Evolutionary conservation across 2,329 filamentous ascomycete genomes (phyloP).

Genomic region (Pseudonectria buxi): DNA sequence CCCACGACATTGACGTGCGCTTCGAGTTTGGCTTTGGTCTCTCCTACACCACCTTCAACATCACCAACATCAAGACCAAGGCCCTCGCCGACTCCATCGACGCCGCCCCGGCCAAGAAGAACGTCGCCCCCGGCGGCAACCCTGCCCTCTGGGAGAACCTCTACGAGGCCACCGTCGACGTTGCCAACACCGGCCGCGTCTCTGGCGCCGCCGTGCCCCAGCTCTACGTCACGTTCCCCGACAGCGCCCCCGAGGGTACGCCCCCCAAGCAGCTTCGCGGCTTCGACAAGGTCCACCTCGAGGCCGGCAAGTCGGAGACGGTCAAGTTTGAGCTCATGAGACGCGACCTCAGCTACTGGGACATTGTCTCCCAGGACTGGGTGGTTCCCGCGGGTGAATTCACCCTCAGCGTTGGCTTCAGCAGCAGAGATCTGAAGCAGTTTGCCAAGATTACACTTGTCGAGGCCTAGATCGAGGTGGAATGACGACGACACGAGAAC

Average conservation of each 20-base stretch:
- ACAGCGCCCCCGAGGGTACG: slow-evolving; percentile 32
- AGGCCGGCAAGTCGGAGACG: slow-evolving; percentile 31
- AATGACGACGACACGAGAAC: too few species aligned
- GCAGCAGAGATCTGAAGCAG: slow-evolving; percentile 21
- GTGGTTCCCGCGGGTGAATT: slow-evolving; percentile 21
- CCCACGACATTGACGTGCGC: slow-evolving; percentile 48
- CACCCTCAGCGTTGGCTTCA: slow-evolving; percentile 20
- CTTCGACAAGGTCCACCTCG: slow-evolving; percentile 44
- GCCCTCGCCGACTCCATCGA: slow-evolving; percentile 18
- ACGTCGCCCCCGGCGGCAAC: slow-evolving; percentile 46
- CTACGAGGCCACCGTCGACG: slow-evolving; percentile 37
- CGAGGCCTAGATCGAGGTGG: slow-evolving; percentile 3
- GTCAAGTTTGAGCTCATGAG: slow-evolving; percentile 41
- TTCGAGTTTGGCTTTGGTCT: slow-evolving; percentile 66
- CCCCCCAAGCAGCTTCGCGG: slow-evolving; percentile 43
- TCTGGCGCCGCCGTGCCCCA: slow-evolving; percentile 46
- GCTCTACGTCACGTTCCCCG: slow-evolving; percentile 44
- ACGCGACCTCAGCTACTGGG: slow-evolving; percentile 44
- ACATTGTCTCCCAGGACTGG: slow-evolving; percentile 37
- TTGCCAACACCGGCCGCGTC: slow-evolving; percentile 46
- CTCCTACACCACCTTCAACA: slow-evolving; percentile 57
- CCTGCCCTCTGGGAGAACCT: slow-evolving; percentile 46
- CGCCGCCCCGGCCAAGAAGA: slow-evolving; percentile 20
- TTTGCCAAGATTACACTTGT: slow-evolving; percentile 15
- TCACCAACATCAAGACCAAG: slow-evolving; percentile 29